phyloP scores from a whole-genome alignment of 2,329 filamentous ascomycete species.

The Seiridium unicorne region DNA sequence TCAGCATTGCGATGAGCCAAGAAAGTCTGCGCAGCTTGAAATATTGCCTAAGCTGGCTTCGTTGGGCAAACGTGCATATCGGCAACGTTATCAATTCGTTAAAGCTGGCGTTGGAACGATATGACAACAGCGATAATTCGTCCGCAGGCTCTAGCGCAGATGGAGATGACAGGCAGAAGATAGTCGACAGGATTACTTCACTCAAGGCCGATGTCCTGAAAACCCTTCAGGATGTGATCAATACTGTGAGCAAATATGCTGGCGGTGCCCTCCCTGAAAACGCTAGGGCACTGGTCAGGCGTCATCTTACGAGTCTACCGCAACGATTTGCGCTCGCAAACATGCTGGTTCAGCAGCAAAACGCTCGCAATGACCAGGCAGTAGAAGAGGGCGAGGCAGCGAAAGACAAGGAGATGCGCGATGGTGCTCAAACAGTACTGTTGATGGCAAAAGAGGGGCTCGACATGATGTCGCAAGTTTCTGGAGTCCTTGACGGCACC shows the following conservation, averaged over 20 bases:
- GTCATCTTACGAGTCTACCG: constrained; percentile 81
- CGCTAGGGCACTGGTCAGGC: constrained; percentile 76
- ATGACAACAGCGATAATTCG: constrained; percentile 54
- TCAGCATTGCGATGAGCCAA: constrained; percentile 88
- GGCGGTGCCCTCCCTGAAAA: constrained; percentile 91
- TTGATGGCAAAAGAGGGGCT: constrained; percentile 86
- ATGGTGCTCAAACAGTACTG: constrained; percentile 73
- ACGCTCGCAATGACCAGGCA: constrained; percentile 21
- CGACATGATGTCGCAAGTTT: constrained; percentile 93
- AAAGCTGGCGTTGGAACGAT: constrained; percentile 75
- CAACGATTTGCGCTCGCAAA: constrained; percentile 77
- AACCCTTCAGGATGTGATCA: constrained; percentile 77
- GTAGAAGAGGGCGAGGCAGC: constrained; percentile 34
- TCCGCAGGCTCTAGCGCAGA: constrained; percentile 19
- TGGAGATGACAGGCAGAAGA: constrained; percentile 42
- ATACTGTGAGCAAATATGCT: constrained; percentile 83
- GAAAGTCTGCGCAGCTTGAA: constrained; percentile 81
- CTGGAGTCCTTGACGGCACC: constrained; percentile 81
- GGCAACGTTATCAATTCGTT: constrained; percentile 72
- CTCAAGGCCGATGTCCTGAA: constrained; percentile 72
- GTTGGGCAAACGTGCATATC: constrained; percentile 79
- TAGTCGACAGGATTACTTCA: constrained; percentile 63
- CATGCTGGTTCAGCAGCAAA: constrained; percentile 36
- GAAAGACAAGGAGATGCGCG: constrained; percentile 42
- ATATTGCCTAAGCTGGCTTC: constrained; percentile 78